Conservation (phyloP, 23 red algal genomes). For the Rhodosorus marinus region DNA sequence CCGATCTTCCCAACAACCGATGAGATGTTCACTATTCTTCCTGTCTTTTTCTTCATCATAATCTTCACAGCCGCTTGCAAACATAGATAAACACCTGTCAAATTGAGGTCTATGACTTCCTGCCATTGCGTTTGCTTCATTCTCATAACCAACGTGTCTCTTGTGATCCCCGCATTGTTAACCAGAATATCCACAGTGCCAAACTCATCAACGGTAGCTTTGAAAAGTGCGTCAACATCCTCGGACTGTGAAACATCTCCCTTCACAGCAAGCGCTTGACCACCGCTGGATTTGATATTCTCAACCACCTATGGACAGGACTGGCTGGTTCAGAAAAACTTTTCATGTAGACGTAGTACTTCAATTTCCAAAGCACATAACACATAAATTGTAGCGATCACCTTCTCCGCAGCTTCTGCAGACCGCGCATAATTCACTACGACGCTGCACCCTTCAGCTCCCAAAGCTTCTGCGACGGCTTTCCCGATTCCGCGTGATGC, state of each 20-base stretch:
- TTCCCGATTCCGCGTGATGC: conserved; percentile 80
- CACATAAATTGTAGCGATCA: no score
- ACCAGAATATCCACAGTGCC: conserved; percentile 61
- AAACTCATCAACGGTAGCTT: conserved; percentile 24
- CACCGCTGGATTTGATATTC: conserved; percentile 40
- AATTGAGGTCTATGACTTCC: conserved; percentile 83
- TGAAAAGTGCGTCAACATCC: conserved; percentile 54
- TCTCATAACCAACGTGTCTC: conserved; percentile 55
- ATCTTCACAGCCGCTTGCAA: conserved; percentile 74
- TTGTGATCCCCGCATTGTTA: conserved; percentile 93
- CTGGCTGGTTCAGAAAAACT: no score
- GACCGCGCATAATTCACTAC: conserved; percentile 85
- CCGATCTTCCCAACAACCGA: conserved; percentile 81
- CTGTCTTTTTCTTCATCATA: conserved; percentile 89
- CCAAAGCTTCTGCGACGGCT: conserved; percentile 62
- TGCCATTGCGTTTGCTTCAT: conserved; percentile 83
- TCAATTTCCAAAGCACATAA: no score
- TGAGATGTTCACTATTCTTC: conserved; percentile 91
- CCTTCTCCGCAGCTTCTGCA: conserved; percentile 41
- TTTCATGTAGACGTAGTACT: no score
- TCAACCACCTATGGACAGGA: no score
- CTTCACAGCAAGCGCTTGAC: conserved; percentile 61
- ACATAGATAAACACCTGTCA: conserved; percentile 89
- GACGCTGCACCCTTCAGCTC: conserved; percentile 43
- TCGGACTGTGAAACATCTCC: conserved; percentile 45